Evolutionary conservation across 192 early-diverging fungal species (phyloP).

Genomic region (Entomortierella lignicola): DNA sequence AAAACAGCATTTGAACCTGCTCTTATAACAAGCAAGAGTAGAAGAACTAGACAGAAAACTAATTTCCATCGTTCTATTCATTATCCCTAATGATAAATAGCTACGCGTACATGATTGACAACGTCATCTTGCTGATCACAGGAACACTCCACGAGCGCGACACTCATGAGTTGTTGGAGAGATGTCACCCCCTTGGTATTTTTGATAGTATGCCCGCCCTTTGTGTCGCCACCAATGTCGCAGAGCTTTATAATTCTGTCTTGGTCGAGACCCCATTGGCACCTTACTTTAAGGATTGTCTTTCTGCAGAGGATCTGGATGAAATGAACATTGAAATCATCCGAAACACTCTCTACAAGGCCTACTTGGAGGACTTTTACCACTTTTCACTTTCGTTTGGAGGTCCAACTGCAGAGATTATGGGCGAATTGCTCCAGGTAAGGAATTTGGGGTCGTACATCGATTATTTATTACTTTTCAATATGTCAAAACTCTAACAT

Average conservation of each 20-base stretch:
- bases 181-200: constrained; percentile 97
- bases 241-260: constrained; percentile 96
- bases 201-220: constrained; percentile 99
- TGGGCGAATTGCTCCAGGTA: constrained; percentile 93
- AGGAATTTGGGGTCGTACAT: no score
- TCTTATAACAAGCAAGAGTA: no score
- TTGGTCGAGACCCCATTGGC: constrained; percentile 96
- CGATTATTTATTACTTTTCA: no score
- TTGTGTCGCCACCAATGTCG: constrained; percentile 96
- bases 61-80: neutral
- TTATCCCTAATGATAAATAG: constrained; percentile 64
- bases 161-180: constrained; percentile 95
- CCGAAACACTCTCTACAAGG: constrained; percentile 98
- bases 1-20: no score
- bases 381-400: constrained; percentile 78
- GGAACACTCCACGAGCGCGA: constrained; percentile 98
- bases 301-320: constrained; percentile 97
- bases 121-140: constrained; percentile 97
- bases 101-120: constrained; percentile 99
- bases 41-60: no score
- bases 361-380: constrained; percentile 99
- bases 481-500: neutral
- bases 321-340: constrained; percentile 99
- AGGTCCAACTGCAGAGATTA: constrained; percentile 89
- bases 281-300: constrained; percentile 96